A percentile compares a stretch with the other conserved stretches of the same genome.
phyloP scores from a whole-genome alignment of 768 basidiomycete species.

The Hericium coralloides region DNA sequence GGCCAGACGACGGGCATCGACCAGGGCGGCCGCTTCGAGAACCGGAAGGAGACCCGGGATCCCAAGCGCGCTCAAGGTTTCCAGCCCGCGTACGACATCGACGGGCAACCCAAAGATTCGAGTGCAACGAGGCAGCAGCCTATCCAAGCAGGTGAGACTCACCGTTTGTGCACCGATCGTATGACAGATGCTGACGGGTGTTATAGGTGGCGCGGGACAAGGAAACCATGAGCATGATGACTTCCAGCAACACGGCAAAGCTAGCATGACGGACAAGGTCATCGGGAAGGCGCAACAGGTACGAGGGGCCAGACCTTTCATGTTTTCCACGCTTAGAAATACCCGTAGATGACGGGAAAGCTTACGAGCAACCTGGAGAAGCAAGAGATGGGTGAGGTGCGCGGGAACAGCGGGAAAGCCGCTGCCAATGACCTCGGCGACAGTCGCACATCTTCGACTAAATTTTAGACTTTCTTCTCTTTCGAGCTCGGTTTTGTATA shows the following conservation, averaged over 20 bases:
- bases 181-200: conserved; percentile 4
- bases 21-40: not conserved
- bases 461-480: not conserved
- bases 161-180: conserved; percentile 29
- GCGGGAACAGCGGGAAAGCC: conserved; percentile 43
- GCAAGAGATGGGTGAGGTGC: conserved; percentile 49
- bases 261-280: conserved; percentile 42
- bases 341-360: conserved; percentile 40
- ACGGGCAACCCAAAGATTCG: no score
- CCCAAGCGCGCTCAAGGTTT: not conserved
- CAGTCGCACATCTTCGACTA: conserved; percentile 34
- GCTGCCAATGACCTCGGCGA: conserved; percentile 27
- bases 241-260: conserved; percentile 30
- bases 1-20: conserved; percentile 12
- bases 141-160: conserved; percentile 3
- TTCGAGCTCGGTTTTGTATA: no score
- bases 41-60: no score
- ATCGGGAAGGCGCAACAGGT: conserved; percentile 54
- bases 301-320: not conserved
- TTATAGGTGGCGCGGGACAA: no score
- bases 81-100: not conserved
- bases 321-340: not conserved
- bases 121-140: not conserved
- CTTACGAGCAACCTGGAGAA: conserved; percentile 34
- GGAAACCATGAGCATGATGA: conserved; percentile 22